These are phyloP conservation scores for Ilex aquifolium DNA, from an alignment of 257 asterid genomes.

Conservation along the genomic window DNA sequence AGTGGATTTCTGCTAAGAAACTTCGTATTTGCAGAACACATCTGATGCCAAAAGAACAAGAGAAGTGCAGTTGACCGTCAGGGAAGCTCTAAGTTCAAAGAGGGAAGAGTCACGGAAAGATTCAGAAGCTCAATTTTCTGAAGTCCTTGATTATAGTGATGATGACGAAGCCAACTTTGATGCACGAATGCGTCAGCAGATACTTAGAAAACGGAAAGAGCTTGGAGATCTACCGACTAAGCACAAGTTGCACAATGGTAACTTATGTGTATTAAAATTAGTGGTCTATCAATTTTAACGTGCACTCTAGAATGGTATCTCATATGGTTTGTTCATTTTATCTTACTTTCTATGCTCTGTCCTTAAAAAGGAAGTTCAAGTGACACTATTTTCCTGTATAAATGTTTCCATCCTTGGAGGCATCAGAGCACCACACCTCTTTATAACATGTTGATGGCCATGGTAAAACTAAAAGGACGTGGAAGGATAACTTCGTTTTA, in stretches of 20 bases:
- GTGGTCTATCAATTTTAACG: slow-evolving; percentile 5
- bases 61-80: slow-evolving; percentile 65
- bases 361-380: no score
- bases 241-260: slow-evolving; percentile 48
- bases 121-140: slow-evolving; percentile 34
- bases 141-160: slow-evolving; percentile 56
- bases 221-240: slow-evolving; percentile 53
- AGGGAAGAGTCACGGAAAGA: slow-evolving; percentile 45
- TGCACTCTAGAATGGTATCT: background rate
- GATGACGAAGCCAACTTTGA: slow-evolving; percentile 79
- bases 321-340: background rate
- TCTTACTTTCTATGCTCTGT: background rate
- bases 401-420: no score
- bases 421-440: no score
- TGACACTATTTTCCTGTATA: no score
- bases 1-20: no score
- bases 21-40: slow-evolving; percentile 47
- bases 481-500: no score
- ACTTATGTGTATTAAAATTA: slow-evolving; percentile 16
- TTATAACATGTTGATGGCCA: no score
- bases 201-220: slow-evolving; percentile 66
- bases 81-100: slow-evolving; percentile 79
- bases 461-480: no score
- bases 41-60: slow-evolving; percentile 43
- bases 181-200: slow-evolving; percentile 91